Base-by-base conservation (phyloP, 768 basidiomycete species). In the Leccinum disarticulatum region DNA sequence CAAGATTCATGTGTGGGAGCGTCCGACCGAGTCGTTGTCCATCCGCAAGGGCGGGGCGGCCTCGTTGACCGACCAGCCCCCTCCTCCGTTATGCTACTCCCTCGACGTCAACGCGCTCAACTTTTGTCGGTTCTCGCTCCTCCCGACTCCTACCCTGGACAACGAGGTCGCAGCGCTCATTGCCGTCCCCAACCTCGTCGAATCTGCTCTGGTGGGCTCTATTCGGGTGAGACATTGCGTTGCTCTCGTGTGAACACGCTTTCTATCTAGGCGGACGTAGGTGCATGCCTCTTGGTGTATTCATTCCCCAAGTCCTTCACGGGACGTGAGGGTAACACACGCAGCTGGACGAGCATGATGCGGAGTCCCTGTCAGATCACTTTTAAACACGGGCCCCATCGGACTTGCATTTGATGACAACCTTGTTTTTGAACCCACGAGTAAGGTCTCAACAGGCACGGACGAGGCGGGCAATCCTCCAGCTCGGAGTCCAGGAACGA, bases 101-200 rank as follows among this genome's bases (percentile, higher is more conserved):
- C n/a, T n/a, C n/a, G n/a, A n/a, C n/a, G n/a, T n/a, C n/a, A n/a
- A n/a, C n/a, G n/a, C n/a, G n/a, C n/a, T n/a, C n/a, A n/a, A n/a
- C n/a, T n/a, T n/a, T n/a, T n/a, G n/a, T n/a, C n/a, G n/a, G n/a
- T n/a, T n/a, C n/a, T n/a, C n/a, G n/a, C n/a, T n/a, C n/a, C n/a
- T n/a, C n/a, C n/a, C n/a, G n/a, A n/a, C n/a, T n/a, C n/a, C n/a
- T n/a, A n/a, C n/a, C n/a, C n/a, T n/a, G n/a, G n/a, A n/a, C n/a
- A n/a, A n/a, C n/a, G n/a, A n/a, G n/a, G n/a, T n/a, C n/a, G n/a
- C n/a, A 15, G 87, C 84, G 1, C 74, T 94, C 49, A 70, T 98
- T 27, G 93, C 92, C 0, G 76, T 97, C 14, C 95, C 95, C 0
- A 95, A 95, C 67, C 79, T 98, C 25, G 81, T 94, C 9, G 93